These are phyloP conservation scores for Candida sphagnicola DNA, from an alignment of 805 yeast genomes.

Conservation along the genomic window DNA sequence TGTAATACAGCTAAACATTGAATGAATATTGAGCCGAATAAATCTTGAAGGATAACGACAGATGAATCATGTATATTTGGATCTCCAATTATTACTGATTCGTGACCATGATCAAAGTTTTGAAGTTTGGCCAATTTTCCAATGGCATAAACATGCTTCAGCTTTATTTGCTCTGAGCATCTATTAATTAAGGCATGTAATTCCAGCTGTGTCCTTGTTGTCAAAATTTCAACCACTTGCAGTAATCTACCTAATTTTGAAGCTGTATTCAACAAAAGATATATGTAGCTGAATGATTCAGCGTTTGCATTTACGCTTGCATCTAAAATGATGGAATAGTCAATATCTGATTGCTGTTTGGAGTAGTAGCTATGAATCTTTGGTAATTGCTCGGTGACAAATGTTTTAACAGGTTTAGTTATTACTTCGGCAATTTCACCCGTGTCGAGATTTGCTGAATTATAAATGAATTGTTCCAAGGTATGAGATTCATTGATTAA, in stretches of 20 bases:
- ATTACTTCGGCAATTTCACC: slow-evolving; percentile 42
- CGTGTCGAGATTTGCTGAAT: slow-evolving; percentile 56
- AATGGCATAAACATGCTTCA: slow-evolving; percentile 42
- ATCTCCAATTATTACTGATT: slow-evolving; percentile 21
- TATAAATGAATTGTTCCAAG: slow-evolving; percentile 52
- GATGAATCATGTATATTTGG: slow-evolving; percentile 42
- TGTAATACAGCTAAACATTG: slow-evolving; percentile 63
- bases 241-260: slow-evolving; percentile 59
- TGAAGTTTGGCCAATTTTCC: slow-evolving; percentile 26
- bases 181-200: slow-evolving; percentile 58
- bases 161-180: slow-evolving; percentile 61
- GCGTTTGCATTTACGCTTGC: slow-evolving; percentile 22
- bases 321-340: slow-evolving; percentile 29
- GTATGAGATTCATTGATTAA: slow-evolving; percentile 31
- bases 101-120: slow-evolving; percentile 20
- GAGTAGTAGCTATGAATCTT: slow-evolving; percentile 20
- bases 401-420: slow-evolving; percentile 26
- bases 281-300: slow-evolving; percentile 52
- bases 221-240: slow-evolving; percentile 51
- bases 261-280: slow-evolving; percentile 51
- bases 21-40: slow-evolving; percentile 67
- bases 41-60: slow-evolving; percentile 58
- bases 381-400: slow-evolving; percentile 26
- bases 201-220: slow-evolving; percentile 56
- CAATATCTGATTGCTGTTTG: slow-evolving; percentile 13